Evolutionary conservation across 345 rosid genomes (phyloP).

Genomic region (Eucalyptus urophylla): DNA sequence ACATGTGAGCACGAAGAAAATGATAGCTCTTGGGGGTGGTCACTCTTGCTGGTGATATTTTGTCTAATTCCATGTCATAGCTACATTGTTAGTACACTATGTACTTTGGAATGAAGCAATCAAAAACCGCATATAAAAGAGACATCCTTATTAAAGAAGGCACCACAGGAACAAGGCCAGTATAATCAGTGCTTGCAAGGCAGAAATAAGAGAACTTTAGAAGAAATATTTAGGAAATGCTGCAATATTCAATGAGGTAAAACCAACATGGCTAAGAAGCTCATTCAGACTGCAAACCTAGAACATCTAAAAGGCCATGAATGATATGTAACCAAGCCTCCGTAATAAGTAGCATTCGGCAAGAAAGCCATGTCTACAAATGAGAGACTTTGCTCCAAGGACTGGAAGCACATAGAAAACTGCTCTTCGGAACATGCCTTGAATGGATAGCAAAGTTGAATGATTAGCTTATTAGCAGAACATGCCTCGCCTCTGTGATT

Average conservation of each 20-base stretch:
- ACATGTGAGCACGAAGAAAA: too few relatives aligned
- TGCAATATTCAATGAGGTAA: too few relatives aligned
- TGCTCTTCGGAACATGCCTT: rapidly evolving
- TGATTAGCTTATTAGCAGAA: too few relatives aligned
- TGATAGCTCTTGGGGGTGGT: too few relatives aligned
- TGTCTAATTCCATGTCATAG: too few relatives aligned
- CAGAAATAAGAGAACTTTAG: neutral
- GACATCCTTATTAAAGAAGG: neutral
- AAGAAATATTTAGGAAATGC: neutral
- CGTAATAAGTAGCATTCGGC: rapidly evolving
- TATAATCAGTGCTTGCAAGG: rapidly evolving
- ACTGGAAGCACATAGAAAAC: too few relatives aligned
- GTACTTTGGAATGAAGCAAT: rapidly evolving
- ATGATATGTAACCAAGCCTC: rapidly evolving
- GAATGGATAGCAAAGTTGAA: too few relatives aligned
- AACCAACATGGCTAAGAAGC: rapidly evolving
- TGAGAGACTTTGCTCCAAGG: too few relatives aligned
- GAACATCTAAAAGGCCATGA: rapidly evolving
- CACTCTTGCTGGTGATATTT: neutral
- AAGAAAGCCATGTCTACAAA: too few relatives aligned
- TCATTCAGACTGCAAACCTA: too few relatives aligned
- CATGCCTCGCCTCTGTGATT: too few relatives aligned
- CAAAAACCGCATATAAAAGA: rapidly evolving
- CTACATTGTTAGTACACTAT: rapidly evolving
- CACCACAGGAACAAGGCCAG: neutral